Conservation (phyloP, 257 asterid species). For the Perilla frutescens region DNA sequence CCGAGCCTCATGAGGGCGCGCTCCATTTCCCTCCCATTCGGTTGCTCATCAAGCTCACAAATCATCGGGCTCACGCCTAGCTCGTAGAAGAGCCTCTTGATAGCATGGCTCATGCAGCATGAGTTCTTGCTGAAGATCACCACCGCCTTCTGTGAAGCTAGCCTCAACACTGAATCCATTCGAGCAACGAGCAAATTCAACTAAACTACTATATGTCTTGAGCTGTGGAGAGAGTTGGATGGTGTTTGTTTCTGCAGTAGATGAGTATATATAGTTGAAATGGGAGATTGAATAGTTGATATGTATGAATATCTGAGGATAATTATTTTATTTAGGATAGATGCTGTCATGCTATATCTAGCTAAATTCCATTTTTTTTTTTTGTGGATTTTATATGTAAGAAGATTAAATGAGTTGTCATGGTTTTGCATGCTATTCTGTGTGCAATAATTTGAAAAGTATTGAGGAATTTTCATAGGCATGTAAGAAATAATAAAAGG, state of each 20-base stretch:
- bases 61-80: conserved; percentile 64
- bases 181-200: too few species aligned
- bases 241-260: too few species aligned
- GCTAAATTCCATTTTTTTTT: conserved; percentile 14
- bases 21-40: conserved; percentile 54
- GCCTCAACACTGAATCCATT: too few species aligned
- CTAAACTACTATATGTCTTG: too few species aligned
- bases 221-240: too few species aligned
- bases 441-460: neutral
- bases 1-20: conserved; percentile 50
- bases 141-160: conserved; percentile 37
- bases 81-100: conserved; percentile 58
- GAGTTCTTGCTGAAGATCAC: conserved; percentile 69
- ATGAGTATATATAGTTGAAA: too few species aligned
- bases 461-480: neutral
- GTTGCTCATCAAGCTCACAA: conserved; percentile 50
- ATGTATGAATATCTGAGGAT: too few species aligned
- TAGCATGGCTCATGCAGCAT: conserved; percentile 74
- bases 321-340: too few species aligned
- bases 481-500: neutral
- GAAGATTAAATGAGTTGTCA: neutral
- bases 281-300: too few species aligned
- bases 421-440: neutral
- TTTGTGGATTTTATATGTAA: neutral
- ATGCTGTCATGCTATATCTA: neutral